Evolutionary conservation across 2,329 filamentous ascomycete species (phyloP), one percentile per base, ranked within the genome.

Genomic region (Pseudocercospora cruenta): DNA sequence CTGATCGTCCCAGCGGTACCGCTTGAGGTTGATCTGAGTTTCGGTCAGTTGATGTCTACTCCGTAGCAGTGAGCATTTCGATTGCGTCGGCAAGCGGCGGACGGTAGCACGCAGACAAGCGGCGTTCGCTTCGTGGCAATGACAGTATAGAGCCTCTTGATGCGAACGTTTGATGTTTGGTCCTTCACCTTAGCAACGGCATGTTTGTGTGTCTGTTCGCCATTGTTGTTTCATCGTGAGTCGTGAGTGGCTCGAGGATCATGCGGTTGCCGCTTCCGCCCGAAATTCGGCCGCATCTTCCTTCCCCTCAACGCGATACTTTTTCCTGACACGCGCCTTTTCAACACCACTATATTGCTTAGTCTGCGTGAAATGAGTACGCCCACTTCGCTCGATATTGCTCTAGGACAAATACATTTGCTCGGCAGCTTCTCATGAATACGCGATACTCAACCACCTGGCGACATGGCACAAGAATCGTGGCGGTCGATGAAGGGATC

Each of bases 251-350:
- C 21, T 22, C 16, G 45, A 49, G 60, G 82, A 83, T 71, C 79
- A 79, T 64, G 49, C n/a, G 10, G 51, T 33, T n/a, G 21, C 10
- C 47, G 7, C 6, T 26, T 1, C 14, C 21, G 47, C 9, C 47
- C 47, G 47, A 51, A 51, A 9, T 12, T 51, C 47, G 47, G 47
- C 47, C 77, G 81, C 16, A 81, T 81, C 33, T 79, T 85, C 60
- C 76, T 78, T 14, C 79, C 85, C 43, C 77, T 86, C 21, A 71
- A 75, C 16, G 71, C 71, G 7, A 85, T 85, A 81, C 74, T 0
- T 78, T 82, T 60, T 77, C 82, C 2, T n/a, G 72, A 85, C 2
- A 49, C 39, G n/a, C 39, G 39, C 39, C 39, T 43, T 43, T 3
- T n/a, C 8, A 14, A 14, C 39, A 43, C 26, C 6, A 26, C 26